A percentile compares a stretch with the other conserved stretches of the same genome.
Conservation (phyloP, 2,329 filamentous ascomycete species). For the Scleromitrula shiraiana region DNA sequence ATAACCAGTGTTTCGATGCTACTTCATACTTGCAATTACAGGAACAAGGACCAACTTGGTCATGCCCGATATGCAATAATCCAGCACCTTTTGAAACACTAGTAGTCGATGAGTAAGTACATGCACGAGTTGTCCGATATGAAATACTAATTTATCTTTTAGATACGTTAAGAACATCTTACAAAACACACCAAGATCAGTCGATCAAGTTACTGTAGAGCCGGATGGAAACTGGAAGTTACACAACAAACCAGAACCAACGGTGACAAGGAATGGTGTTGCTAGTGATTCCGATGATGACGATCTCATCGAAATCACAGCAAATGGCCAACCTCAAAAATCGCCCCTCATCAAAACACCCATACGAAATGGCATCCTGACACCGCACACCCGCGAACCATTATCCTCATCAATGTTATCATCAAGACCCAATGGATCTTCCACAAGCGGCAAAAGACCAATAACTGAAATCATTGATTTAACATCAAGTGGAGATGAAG, state of each 20-base stretch:
- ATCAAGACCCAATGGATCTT: conserved; percentile 6
- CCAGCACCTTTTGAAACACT: conserved; percentile 70
- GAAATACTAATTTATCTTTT: conserved; percentile 13
- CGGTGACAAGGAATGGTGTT: conserved; percentile 18
- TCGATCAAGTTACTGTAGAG: conserved; percentile 85
- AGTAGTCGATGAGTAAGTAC: conserved; percentile 73
- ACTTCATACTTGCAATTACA: conserved; percentile 87
- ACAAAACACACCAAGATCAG: conserved; percentile 56
- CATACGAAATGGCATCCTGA: conserved; percentile 12
- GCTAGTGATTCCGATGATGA: conserved; percentile 36
- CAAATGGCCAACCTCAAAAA: conserved; percentile 25
- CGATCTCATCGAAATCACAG: conserved; percentile 42
- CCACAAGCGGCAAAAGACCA: conserved; percentile 34
- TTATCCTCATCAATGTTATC: conserved; percentile 31
- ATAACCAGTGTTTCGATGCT: conserved; percentile 93
- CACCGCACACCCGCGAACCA: conserved; percentile 24
- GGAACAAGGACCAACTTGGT: conserved; percentile 93
- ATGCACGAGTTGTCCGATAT: conserved; percentile 10
- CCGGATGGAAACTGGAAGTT: conserved; percentile 71
- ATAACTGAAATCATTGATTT: conserved; percentile 44
- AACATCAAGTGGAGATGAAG: conserved; percentile 45
- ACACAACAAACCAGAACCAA: conserved; percentile 18
- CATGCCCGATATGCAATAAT: conserved; percentile 91
- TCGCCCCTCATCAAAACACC: conserved; percentile 14
- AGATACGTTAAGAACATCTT: conserved; percentile 88